A percentile compares a stretch with the other conserved stretches of the same genome.
phyloP scores from a whole-genome alignment of 768 basidiomycete genomes.

The Baorangia bicolor region DNA sequence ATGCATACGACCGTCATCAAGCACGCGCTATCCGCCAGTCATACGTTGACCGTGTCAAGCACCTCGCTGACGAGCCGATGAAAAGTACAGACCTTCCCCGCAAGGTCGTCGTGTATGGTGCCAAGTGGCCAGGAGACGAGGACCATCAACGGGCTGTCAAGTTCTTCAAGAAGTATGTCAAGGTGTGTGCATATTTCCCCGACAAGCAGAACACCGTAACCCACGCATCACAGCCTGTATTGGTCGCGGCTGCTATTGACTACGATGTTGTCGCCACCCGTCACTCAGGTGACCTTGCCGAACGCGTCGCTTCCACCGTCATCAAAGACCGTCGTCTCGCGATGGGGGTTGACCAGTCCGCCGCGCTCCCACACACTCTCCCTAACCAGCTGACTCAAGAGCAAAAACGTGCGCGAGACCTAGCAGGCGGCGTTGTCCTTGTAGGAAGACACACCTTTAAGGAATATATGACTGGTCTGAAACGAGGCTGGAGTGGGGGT shows the following conservation, averaged over 20 bases:
- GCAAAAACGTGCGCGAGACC: constrained; percentile 53
- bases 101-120: constrained; percentile 82
- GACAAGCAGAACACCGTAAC: neutral
- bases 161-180: constrained; percentile 96
- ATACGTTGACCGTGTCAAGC: constrained; percentile 78
- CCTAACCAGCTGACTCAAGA: constrained; percentile 53
- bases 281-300: constrained; percentile 82
- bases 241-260: constrained; percentile 93
- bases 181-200: constrained; percentile 55
- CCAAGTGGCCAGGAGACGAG: constrained; percentile 94
- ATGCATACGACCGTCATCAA: constrained; percentile 83
- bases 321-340: constrained; percentile 66
- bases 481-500: constrained; percentile 78
- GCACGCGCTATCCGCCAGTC: constrained; percentile 74
- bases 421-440: constrained; percentile 83
- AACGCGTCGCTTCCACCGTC: constrained; percentile 70
- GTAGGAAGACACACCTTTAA: constrained; percentile 90
- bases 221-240: constrained; percentile 63
- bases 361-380: constrained; percentile 42
- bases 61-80: constrained; percentile 68
- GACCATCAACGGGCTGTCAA: constrained; percentile 80
- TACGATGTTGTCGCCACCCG: constrained; percentile 82
- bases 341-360: constrained; percentile 58
- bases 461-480: constrained; percentile 89
- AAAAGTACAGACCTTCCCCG: constrained; percentile 66